Conservation (phyloP, 305 asterid genomes). For the Plantago coronopus region DNA sequence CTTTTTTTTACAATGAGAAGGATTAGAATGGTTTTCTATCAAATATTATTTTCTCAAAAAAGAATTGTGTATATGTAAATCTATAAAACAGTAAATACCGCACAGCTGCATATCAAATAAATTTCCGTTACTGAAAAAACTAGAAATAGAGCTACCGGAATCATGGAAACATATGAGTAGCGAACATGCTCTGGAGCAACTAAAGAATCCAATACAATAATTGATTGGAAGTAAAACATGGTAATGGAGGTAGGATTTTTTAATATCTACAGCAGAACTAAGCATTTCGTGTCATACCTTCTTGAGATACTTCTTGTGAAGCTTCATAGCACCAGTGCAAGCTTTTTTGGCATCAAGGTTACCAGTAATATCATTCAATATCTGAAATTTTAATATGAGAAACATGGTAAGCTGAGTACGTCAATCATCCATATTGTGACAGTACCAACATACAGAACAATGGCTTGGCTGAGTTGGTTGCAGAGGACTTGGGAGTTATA, state of each 20-base stretch:
- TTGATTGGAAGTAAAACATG: too few relatives aligned
- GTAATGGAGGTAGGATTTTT: too few relatives aligned
- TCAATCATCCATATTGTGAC: neutral
- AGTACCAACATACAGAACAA: neutral
- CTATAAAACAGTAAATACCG: too few relatives aligned
- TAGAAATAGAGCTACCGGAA: neutral
- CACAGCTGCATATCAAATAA: too few relatives aligned
- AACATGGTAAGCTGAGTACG: neutral
- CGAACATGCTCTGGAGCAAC: neutral
- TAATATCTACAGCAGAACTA: conserved; percentile 2
- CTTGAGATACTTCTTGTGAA: conserved; percentile 81
- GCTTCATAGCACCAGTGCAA: conserved; percentile 71
- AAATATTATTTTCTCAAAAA: too few relatives aligned
- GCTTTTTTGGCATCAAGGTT: conserved; percentile 81
- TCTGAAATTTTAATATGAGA: conserved; percentile 34
- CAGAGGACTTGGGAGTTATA: too few relatives aligned
- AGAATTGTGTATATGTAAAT: too few relatives aligned
- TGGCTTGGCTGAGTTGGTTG: too few relatives aligned
- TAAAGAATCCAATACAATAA: too few relatives aligned
- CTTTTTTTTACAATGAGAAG: too few relatives aligned
- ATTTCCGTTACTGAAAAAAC: neutral
- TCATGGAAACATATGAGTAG: neutral
- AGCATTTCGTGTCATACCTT: conserved; percentile 45
- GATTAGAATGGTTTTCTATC: too few relatives aligned
- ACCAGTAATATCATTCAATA: conserved; percentile 78